Base-by-base conservation (phyloP, 106 monocot species). In the Narthecium ossifragum region DNA sequence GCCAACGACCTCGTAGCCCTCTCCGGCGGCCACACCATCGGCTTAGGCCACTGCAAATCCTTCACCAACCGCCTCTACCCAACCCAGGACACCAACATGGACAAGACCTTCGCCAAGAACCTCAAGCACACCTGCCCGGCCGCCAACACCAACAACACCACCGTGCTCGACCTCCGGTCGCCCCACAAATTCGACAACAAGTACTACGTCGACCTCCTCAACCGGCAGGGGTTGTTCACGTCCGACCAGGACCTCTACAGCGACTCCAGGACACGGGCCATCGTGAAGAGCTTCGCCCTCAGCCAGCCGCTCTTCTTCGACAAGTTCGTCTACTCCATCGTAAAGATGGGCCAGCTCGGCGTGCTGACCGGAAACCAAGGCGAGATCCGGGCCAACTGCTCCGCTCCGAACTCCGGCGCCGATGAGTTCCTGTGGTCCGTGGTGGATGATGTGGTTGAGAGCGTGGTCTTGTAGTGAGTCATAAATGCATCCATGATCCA, bases 11-110 rank as follows among this genome's bases (percentile, higher is more conserved):
- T 82, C 34, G 81, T 82, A 32, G 49, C 72, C 26, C 73, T 82
- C 64, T 76, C 81, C 49, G 76, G 81, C 41, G 81, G 76, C 49
- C 81, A 76, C 81, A 82, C 81, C 41, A 56, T 73, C 73, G 81
- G 81, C 38, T 34, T 63, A n/a, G 68, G 59, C 72, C 75, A 82
- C 76, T 76, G 81, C 71, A 13, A 62, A 47, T 76, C 76, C 72
- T 82, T 76, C 65, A 24, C 50, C 46, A 17, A 57, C 46, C 70
- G 77, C 28, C 64, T 77, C 65, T 77, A 30, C 60, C 77, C 77
- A 2, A 50, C 49, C 9, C 70, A 49, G 12, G 77, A 77, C 45
- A 31, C 70, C 22, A 47, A 34, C 59, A 57, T 77, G 65, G 60
- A 77, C 53, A 31, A 34, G 15, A 27, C 62, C 49, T 69, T 69